Base-by-base conservation (phyloP, 106 monocot genomes). In the Narthecium ossifragum region DNA sequence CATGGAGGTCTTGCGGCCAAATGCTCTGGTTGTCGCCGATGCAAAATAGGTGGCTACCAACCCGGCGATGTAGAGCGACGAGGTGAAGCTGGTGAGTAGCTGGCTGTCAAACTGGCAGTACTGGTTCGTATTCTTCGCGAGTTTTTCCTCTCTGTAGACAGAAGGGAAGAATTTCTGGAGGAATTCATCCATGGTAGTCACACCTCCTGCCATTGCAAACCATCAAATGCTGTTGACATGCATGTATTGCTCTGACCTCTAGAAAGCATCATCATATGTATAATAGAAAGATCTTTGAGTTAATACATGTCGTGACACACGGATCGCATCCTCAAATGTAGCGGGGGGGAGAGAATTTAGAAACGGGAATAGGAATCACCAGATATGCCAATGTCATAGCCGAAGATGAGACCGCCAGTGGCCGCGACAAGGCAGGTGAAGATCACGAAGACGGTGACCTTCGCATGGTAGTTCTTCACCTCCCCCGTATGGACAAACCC, bases 151-250 rank as follows among this genome's bases (percentile, higher is more conserved):
- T 1, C 33, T 22, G 46, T 63, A 71, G 14, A 71, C 62, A 5
- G 62, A 46, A 0, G 71, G 71, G 46, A 71, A 71, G 41, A 70
- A 62, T 22, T 43, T 32, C 30, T 41, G 10, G 25, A 70, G 29
- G 32, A 70, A 70, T 0, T 25, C 53, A 22, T 70, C 61, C 70
- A 70, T 70, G 2, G 70, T 62, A 6, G 70, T 70, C 53, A 70
- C 61, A 9, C 70, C 70, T 4, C 70, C 70, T 58, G 3, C 20
- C n/a, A n/a, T n/a, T n/a, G n/a, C 22, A 15, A 23, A 13, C 51
- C 51, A 52, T 25, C 23, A 23, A 21, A 52, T 36, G 26, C n/a
- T n/a, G n/a, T n/a, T n/a, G n/a, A n/a, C n/a, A n/a, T n/a, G n/a
- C n/a, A n/a, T n/a, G n/a, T n/a, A n/a, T n/a, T n/a, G n/a, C n/a